phyloP scores from a whole-genome alignment of 1,284 basidiomycete genomes.

The Cutaneotrichosporon sp. region DNA sequence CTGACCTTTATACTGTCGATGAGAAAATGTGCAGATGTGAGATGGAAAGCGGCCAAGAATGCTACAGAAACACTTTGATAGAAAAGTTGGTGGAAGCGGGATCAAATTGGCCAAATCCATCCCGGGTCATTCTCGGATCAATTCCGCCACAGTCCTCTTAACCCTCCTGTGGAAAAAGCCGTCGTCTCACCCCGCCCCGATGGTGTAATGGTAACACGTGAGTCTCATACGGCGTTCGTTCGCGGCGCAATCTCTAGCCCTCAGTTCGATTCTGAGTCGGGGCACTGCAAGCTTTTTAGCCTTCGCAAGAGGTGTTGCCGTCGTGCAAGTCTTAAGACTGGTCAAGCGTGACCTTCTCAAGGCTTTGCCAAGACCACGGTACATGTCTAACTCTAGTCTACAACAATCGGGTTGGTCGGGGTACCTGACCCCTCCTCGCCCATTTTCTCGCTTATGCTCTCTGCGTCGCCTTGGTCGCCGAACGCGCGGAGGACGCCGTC shows the following conservation, averaged over 20 bases:
- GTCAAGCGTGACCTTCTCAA: too few relatives aligned
- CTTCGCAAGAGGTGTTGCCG: too few relatives aligned
- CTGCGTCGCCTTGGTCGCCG: background rate
- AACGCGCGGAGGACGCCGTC: slow-evolving; percentile 26
- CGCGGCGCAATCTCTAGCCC: background rate
- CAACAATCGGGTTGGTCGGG: background rate
- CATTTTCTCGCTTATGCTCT: slow-evolving; percentile 1
- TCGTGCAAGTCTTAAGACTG: too few relatives aligned
- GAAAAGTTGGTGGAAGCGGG: slow-evolving; percentile 1
- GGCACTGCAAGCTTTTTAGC: background rate
- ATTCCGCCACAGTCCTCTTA: too few relatives aligned
- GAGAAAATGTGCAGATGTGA: background rate
- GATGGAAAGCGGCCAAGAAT: too few relatives aligned
- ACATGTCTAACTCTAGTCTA: background rate
- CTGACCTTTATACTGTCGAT: slow-evolving; percentile 1
- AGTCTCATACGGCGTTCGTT: slow-evolving; percentile 2
- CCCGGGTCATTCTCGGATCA: too few relatives aligned
- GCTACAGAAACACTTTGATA: background rate
- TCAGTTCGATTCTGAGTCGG: slow-evolving; percentile 7
- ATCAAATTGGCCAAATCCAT: background rate
- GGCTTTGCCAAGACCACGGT: background rate
- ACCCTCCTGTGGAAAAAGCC: background rate
- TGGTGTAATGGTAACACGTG: slow-evolving; percentile 7
- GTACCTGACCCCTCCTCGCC: too few relatives aligned
- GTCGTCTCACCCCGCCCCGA: background rate